Evolutionary conservation across 345 rosid species (phyloP).

Genomic region (Linum lewisii): DNA sequence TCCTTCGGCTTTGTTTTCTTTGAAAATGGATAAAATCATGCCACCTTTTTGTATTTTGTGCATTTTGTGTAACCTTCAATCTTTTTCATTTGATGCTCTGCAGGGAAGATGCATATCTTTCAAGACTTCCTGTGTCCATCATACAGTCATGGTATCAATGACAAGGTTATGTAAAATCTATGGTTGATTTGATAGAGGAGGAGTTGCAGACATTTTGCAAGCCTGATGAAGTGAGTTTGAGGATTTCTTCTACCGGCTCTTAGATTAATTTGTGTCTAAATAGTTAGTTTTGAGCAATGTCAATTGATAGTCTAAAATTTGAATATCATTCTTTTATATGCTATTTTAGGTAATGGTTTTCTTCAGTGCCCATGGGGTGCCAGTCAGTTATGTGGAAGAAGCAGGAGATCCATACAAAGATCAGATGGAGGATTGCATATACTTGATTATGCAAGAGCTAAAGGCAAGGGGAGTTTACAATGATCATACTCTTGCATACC

Average conservation of each 20-base stretch:
- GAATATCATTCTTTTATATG: conserved; percentile 8
- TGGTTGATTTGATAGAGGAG: conserved; percentile 74
- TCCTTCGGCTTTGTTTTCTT: neutral
- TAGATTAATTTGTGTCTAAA: too few species aligned
- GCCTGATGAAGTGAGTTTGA: conserved; percentile 55
- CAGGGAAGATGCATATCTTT: conserved; percentile 71
- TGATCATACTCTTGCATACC: conserved; percentile 73
- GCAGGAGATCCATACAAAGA: conserved; percentile 91
- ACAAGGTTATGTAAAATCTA: conserved; percentile 70
- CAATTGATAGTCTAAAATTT: neutral
- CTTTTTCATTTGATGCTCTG: conserved; percentile 2
- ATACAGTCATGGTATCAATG: conserved; percentile 84
- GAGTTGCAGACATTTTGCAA: conserved; percentile 58
- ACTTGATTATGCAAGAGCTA: conserved; percentile 70
- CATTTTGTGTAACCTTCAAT: too few species aligned
- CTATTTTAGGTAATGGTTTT: conserved; percentile 66
- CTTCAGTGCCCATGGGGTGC: conserved; percentile 97
- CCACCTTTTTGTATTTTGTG: too few species aligned
- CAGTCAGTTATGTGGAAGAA: conserved; percentile 74
- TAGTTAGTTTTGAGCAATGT: too few species aligned
- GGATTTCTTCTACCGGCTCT: neutral
- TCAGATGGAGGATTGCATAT: conserved; percentile 91
- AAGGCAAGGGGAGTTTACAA: conserved; percentile 66
- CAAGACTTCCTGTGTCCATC: conserved; percentile 63
- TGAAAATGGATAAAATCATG: neutral